These are phyloP conservation scores for Aspergillus ochraceus DNA, from an alignment of 2,329 filamentous ascomycete genomes.

Conservation along the genomic window DNA sequence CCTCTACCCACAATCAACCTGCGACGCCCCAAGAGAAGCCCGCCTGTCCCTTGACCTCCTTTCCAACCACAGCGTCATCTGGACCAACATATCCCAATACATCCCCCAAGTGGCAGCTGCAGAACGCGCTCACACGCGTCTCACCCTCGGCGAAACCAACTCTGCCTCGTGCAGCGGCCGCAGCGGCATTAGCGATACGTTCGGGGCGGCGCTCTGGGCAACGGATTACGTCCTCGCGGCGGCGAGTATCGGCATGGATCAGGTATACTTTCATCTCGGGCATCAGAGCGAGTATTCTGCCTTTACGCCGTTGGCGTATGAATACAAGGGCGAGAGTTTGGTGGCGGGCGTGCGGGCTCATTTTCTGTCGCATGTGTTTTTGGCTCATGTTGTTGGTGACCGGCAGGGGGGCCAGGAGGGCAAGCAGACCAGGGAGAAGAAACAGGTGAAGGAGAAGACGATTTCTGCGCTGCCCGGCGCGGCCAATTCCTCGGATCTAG, in stretches of 20 bases:
- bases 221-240: slow-evolving; percentile 11
- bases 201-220: slow-evolving; percentile 12
- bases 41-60: slow-evolving; percentile 6
- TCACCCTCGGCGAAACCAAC: slow-evolving; percentile 12
- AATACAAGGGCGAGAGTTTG: slow-evolving; percentile 4
- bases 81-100: slow-evolving; percentile 12
- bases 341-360: slow-evolving; percentile 4
- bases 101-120: slow-evolving; percentile 9
- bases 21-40: background rate
- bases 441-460: no score
- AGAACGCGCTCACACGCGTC: background rate
- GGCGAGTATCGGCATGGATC: slow-evolving; percentile 8
- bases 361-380: slow-evolving; percentile 7
- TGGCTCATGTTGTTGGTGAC: slow-evolving; percentile 3
- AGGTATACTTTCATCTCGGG: slow-evolving; percentile 11
- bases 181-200: slow-evolving; percentile 11
- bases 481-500: slow-evolving; percentile 7
- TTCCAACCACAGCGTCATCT: slow-evolving; percentile 6
- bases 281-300: slow-evolving; percentile 13
- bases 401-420: no score
- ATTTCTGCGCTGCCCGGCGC: background rate
- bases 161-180: slow-evolving; percentile 8
- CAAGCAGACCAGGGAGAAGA: no score
- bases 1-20: slow-evolving; percentile 10
- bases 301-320: slow-evolving; percentile 7